phyloP scores from a whole-genome alignment of 225 moss, liverwort and hornwort genomes.

The Physcomitrellopsis africana region DNA sequence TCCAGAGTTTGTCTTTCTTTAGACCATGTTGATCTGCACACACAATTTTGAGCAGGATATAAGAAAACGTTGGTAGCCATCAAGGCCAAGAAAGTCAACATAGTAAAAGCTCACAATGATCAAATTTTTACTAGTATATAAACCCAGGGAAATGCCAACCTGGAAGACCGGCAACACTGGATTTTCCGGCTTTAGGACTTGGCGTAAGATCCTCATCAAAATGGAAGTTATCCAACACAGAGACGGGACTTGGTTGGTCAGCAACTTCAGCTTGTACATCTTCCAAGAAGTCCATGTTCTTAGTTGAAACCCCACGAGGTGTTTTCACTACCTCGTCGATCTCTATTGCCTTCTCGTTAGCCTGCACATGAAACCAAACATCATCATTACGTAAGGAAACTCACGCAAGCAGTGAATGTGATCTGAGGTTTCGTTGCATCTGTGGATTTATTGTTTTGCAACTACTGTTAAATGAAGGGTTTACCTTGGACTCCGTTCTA shows the following conservation, averaged over 20 bases:
- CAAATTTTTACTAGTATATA: background rate
- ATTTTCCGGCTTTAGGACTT: conserved; percentile 54
- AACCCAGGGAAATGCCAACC: conserved; percentile 26
- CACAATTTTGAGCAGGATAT: background rate
- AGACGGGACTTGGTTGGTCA: conserved; percentile 70
- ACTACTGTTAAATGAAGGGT: background rate
- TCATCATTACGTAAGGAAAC: background rate
- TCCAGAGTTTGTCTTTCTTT: conserved; percentile 50
- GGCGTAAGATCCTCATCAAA: conserved; percentile 67
- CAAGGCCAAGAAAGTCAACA: too few relatives aligned
- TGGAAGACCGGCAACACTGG: conserved; percentile 44
- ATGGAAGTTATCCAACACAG: conserved; percentile 63
- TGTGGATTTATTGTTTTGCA: background rate
- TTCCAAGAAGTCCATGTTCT: conserved; percentile 53
- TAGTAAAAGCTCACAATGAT: background rate
- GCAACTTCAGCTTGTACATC: conserved; percentile 49
- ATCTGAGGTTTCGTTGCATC: background rate
- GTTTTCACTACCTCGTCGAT: conserved; percentile 56
- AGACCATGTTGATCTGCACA: conserved; percentile 33
- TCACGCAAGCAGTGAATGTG: background rate
- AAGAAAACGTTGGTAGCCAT: too few relatives aligned
- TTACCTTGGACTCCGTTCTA: conserved; percentile 40
- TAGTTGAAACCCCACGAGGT: conserved; percentile 65
- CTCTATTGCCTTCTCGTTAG: conserved; percentile 38
- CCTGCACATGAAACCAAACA: conserved; percentile 16